A percentile compares a stretch with the other conserved stretches of the same genome.
phyloP scores from a whole-genome alignment of 306 rosid genomes.

The Pachyrhizus erosus region DNA sequence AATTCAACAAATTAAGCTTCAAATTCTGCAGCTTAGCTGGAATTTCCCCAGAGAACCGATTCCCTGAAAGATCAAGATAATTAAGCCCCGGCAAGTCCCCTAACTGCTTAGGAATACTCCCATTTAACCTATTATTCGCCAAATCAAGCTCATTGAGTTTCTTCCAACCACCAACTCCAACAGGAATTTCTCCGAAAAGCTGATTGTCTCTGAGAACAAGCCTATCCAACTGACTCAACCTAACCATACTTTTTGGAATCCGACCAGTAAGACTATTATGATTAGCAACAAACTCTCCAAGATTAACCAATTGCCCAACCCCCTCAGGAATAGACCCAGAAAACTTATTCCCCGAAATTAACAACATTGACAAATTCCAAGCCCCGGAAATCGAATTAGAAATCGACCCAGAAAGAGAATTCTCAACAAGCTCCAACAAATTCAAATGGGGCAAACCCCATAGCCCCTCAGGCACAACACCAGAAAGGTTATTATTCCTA shows the following conservation, averaged over 20 bases:
- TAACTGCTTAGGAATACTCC: slow-evolving; percentile 64
- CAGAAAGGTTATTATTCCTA: slow-evolving; percentile 69
- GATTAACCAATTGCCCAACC: slow-evolving; percentile 56
- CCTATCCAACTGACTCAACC: slow-evolving; percentile 56
- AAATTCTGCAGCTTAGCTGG: slow-evolving; percentile 69
- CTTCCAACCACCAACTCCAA: slow-evolving; percentile 48
- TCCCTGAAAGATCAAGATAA: slow-evolving; percentile 81
- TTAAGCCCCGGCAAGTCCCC: slow-evolving; percentile 69
- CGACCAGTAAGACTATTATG: slow-evolving; percentile 58
- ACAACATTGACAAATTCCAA: slow-evolving; percentile 57
- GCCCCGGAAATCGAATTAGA: slow-evolving; percentile 60
- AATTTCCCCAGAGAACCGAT: slow-evolving; percentile 60
- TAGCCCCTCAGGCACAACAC: slow-evolving; percentile 62
- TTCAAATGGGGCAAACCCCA: slow-evolving; percentile 75
- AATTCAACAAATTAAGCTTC: slow-evolving; percentile 68
- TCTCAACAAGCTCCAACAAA: slow-evolving; percentile 62
- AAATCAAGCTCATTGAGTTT: slow-evolving; percentile 73
- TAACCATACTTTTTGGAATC: slow-evolving; percentile 57
- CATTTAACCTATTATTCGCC: slow-evolving; percentile 63
- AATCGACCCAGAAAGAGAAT: slow-evolving; percentile 69
- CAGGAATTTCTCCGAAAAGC: slow-evolving; percentile 66
- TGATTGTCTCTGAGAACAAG: slow-evolving; percentile 70
- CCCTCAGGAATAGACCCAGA: slow-evolving; percentile 69
- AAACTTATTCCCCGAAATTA: slow-evolving; percentile 61
- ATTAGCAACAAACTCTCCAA: slow-evolving; percentile 53